phyloP scores from a whole-genome alignment of 1,284 basidiomycete genomes.

The Vanrija humicola region DNA sequence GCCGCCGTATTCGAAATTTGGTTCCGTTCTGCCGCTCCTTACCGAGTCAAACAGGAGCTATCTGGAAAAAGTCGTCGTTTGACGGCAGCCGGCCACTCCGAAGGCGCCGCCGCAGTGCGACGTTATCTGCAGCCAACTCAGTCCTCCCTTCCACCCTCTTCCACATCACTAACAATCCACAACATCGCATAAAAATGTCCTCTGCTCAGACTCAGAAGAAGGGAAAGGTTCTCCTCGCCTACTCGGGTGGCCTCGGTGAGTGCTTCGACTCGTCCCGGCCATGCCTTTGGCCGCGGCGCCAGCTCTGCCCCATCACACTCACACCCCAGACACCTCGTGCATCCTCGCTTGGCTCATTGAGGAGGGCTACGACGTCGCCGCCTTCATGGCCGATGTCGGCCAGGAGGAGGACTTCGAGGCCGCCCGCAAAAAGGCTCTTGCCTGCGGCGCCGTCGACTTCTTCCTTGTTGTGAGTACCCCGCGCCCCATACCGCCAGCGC shows the following conservation, averaged over 20 bases:
- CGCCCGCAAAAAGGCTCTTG: conserved; percentile 84
- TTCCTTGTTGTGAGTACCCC: conserved; percentile 66
- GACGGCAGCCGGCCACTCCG: background rate
- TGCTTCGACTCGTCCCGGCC: conserved; percentile 18
- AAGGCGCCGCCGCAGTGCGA: background rate
- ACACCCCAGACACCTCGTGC: conserved; percentile 77
- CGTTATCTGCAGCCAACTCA: background rate
- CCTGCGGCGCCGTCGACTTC: conserved; percentile 92
- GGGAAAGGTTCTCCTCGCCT: conserved; percentile 60
- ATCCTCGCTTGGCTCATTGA: conserved; percentile 97
- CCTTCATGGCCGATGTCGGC: conserved; percentile 98
- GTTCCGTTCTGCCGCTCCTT: no score
- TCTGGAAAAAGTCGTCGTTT: no score
- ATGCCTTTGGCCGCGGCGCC: background rate
- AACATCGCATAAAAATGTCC: conserved; percentile 9
- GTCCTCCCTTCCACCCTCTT: background rate
- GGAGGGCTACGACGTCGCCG: conserved; percentile 93
- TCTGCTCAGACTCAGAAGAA: conserved; percentile 40
- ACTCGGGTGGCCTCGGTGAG: conserved; percentile 95
- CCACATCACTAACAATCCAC: background rate
- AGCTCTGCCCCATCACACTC: background rate
- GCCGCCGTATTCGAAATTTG: no score
- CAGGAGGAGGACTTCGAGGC: conserved; percentile 99
- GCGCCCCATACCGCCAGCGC: background rate
- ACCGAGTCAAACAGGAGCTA: no score